These are phyloP conservation scores for Graphilbum fragrans DNA, from an alignment of 2,329 filamentous ascomycete species.

Conservation along the genomic window DNA sequence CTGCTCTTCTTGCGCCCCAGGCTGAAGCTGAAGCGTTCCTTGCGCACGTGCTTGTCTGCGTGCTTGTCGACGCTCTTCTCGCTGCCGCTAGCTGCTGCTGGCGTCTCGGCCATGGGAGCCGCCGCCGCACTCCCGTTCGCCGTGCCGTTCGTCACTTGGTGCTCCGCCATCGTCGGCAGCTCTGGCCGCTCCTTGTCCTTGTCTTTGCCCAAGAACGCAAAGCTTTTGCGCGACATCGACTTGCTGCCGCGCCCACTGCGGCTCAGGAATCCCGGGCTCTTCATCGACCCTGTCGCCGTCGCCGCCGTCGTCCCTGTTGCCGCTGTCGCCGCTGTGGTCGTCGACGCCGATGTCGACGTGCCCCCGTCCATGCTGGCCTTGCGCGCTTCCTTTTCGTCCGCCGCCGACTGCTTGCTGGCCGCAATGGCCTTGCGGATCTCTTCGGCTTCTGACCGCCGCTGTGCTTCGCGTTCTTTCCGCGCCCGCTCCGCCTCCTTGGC, in stretches of 20 bases:
- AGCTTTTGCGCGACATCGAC: conserved; percentile 66
- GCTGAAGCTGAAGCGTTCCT: conserved; percentile 54
- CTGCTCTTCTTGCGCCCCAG: conserved; percentile 62
- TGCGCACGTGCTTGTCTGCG: conserved; percentile 31
- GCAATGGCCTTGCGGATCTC: conserved; percentile 53
- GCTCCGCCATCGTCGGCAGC: too few relatives aligned
- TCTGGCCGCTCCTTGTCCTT: conserved; percentile 15
- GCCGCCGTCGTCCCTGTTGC: conserved; percentile 6
- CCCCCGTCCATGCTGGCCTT: conserved; percentile 25
- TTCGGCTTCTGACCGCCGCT: conserved; percentile 41
- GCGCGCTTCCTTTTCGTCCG: conserved; percentile 38
- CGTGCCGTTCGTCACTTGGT: conserved; percentile 6
- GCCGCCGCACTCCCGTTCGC: conserved; percentile 13
- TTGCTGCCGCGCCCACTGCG: conserved; percentile 62
- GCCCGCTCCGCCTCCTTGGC: conserved; percentile 31
- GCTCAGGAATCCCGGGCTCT: conserved; percentile 37
- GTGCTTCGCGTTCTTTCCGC: conserved; percentile 22
- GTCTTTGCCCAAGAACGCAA: conserved; percentile 49
- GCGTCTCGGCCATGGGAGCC: neutral
- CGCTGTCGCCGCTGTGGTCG: neutral
- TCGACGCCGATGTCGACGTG: neutral
- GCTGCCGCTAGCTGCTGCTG: neutral
- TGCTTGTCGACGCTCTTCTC: conserved; percentile 20
- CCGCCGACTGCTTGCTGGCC: conserved; percentile 51
- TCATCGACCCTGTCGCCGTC: conserved; percentile 3